Conservation (phyloP, 2,329 filamentous ascomycete species). For the Akanthomyces muscarius region DNA sequence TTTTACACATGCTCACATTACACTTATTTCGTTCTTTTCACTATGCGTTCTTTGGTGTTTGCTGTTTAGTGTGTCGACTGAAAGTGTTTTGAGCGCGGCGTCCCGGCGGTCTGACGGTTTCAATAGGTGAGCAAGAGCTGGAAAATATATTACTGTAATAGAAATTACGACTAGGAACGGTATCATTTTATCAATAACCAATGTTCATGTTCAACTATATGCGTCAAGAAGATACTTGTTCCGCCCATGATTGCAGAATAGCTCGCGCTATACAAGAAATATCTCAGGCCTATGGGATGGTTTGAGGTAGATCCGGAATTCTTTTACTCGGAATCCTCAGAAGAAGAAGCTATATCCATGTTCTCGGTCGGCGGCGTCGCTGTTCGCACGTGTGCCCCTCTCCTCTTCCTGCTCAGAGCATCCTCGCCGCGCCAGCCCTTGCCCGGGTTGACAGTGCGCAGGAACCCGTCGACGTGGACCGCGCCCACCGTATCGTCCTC, state of each 20-base stretch:
- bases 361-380: neutral
- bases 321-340: neutral
- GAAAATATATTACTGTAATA: neutral
- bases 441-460: constrained; percentile 50
- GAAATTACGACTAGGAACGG: neutral
- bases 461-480: constrained; percentile 65
- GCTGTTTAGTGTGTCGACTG: neutral
- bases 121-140: neutral
- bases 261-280: neutral
- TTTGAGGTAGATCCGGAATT: too few species aligned
- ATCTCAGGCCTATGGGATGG: too few species aligned
- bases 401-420: constrained; percentile 26
- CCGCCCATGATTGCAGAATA: too few species aligned
- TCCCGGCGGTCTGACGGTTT: neutral
- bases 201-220: neutral
- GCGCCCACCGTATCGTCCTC: constrained; percentile 56
- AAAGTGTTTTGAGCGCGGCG: neutral
- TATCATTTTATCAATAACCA: neutral
- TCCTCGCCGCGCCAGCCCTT: constrained; percentile 46
- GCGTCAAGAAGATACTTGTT: too few species aligned
- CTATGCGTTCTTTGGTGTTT: neutral
- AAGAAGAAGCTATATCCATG: neutral
- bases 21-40: neutral
- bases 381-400: neutral
- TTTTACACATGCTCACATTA: neutral